A percentile compares a stretch with the other conserved stretches of the same genome.
Evolutionary conservation across 208 protist species (phyloP).

Genomic region (Leishmania major): DNA sequence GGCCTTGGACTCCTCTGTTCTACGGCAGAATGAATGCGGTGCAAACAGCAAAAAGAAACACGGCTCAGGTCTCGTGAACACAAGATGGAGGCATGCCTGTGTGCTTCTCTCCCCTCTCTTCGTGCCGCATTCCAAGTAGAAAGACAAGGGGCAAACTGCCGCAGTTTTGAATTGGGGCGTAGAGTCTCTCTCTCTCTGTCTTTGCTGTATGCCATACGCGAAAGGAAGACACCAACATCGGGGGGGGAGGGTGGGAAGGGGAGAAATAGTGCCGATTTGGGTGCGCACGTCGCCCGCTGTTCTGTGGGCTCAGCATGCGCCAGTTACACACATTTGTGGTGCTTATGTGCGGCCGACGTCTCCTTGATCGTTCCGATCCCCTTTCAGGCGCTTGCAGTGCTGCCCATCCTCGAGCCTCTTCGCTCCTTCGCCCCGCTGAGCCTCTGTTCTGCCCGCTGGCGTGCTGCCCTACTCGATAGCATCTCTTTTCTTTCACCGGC

Average conservation of each 20-base stretch:
- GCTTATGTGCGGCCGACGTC: background rate
- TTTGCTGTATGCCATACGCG: background rate
- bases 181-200: background rate
- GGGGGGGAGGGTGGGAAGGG: background rate
- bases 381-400: background rate
- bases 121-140: background rate
- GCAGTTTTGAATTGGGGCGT: background rate
- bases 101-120: background rate
- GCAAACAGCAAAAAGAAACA: background rate
- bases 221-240: too few species aligned
- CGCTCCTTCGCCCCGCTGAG: too few species aligned
- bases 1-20: background rate
- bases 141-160: background rate
- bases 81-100: background rate
- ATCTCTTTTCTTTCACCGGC: background rate
- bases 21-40: background rate
- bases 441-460: background rate
- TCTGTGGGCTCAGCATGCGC: background rate
- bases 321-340: background rate
- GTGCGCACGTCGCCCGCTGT: background rate
- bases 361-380: background rate
- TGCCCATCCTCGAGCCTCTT: too few species aligned
- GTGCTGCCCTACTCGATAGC: background rate
- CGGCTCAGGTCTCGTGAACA: background rate
- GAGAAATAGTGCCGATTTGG: background rate